Percentiles rank a stretch among this genome's conserved stretches.
phyloP scores from a whole-genome alignment of 2,329 filamentous ascomycete species.

The Eutypa lata region DNA sequence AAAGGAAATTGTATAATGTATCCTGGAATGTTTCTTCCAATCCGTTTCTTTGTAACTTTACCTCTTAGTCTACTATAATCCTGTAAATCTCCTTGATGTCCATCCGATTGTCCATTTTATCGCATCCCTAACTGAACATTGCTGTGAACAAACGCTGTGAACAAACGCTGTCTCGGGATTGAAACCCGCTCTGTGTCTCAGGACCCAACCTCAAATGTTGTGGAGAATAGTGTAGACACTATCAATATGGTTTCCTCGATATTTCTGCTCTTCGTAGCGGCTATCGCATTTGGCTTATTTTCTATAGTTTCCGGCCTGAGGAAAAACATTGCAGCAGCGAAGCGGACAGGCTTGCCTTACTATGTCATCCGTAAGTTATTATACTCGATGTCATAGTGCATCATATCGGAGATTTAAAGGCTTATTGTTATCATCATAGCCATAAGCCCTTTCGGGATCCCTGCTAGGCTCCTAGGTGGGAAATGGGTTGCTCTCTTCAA shows the following conservation, averaged over 20 bases:
- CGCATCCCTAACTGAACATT: too few relatives aligned
- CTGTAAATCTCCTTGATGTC: not conserved
- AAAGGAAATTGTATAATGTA: not conserved
- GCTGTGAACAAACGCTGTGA: not conserved
- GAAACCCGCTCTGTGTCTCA: not conserved
- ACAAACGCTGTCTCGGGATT: not conserved
- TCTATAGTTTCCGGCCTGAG: constrained; percentile 31
- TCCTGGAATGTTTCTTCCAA: not conserved
- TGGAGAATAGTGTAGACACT: not conserved
- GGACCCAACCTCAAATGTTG: not conserved
- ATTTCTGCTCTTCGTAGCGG: constrained; percentile 30
- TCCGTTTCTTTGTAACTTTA: not conserved
- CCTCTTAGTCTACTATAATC: not conserved
- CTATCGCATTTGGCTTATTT: constrained; percentile 32
- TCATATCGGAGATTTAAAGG: not conserved
- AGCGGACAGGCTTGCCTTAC: constrained; percentile 50
- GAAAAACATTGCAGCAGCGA: constrained; percentile 47
- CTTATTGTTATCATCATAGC: constrained; percentile 33
- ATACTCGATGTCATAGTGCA: too few relatives aligned
- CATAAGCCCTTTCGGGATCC: constrained; percentile 44
- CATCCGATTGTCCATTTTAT: too few relatives aligned
- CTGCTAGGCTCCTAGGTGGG: constrained; percentile 54
- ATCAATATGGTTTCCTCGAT: constrained; percentile 34
- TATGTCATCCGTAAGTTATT: constrained; percentile 49
- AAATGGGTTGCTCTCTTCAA: constrained; percentile 56